These are phyloP conservation scores for Lineolata rhizophorae DNA, from an alignment of 495 filamentous ascomycete species.

Conservation along the genomic window DNA sequence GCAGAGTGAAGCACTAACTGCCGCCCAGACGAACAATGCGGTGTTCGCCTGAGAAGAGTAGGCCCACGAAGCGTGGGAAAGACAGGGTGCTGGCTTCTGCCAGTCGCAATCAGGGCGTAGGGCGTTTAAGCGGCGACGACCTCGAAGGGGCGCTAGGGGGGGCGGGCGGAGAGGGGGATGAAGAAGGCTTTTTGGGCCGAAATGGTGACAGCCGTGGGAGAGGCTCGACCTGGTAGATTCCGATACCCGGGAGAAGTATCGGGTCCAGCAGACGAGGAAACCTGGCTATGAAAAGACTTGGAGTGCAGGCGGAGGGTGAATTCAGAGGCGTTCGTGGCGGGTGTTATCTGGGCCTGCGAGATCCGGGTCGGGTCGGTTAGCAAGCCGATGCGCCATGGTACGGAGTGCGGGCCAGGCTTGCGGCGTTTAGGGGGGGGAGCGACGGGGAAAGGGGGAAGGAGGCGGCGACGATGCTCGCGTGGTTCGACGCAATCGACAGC, in stretches of 20 bases:
- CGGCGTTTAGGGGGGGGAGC: not conserved
- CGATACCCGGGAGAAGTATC: constrained; percentile 78
- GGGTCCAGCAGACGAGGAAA: constrained; percentile 77
- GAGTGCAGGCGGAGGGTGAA: constrained; percentile 5
- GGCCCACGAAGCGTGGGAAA: constrained; percentile 42
- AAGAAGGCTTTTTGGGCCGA: constrained; percentile 60
- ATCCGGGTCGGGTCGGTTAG: no score
- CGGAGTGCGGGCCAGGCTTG: not conserved
- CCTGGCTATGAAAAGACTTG: constrained; percentile 27
- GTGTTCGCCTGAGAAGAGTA: constrained; percentile 83
- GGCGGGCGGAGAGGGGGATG: constrained; percentile 60
- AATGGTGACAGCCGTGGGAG: constrained; percentile 54
- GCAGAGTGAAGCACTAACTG: constrained; percentile 43
- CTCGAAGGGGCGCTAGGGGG: constrained; percentile 53
- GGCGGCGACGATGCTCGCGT: constrained; percentile 3
- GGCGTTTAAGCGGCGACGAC: constrained; percentile 25
- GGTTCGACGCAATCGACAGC: constrained; percentile 1
- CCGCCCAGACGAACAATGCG: constrained; percentile 79
- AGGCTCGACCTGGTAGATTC: constrained; percentile 54
- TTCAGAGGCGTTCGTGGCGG: constrained; percentile 13
- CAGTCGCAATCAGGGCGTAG: constrained; percentile 18
- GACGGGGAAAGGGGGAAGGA: not conserved
- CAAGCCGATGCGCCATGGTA: constrained; percentile 1
- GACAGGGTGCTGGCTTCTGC: constrained; percentile 20
- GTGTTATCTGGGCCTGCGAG: constrained; percentile 75